phyloP scores from a whole-genome alignment of 345 rosid species.

The Acer yangbiense region DNA sequence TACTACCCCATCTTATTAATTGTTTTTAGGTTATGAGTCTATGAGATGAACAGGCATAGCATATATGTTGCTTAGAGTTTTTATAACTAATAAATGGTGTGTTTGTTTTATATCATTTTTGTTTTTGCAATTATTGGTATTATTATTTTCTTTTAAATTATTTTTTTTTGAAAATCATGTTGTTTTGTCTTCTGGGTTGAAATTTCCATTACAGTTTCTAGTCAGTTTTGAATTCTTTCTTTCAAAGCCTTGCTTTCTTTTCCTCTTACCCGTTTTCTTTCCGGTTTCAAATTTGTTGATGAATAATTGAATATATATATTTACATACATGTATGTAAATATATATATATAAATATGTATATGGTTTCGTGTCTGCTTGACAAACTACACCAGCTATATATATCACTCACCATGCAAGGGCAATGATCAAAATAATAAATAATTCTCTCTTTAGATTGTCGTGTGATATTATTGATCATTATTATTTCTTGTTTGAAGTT shows the following conservation, averaged over 20 bases:
- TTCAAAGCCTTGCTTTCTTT: slow-evolving; percentile 28
- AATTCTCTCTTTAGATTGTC: not conserved
- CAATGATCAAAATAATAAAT: not conserved
- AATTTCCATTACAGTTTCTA: slow-evolving; percentile 21
- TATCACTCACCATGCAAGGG: slow-evolving; percentile 26
- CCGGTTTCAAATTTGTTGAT: slow-evolving; percentile 32
- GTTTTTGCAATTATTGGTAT: too few relatives aligned
- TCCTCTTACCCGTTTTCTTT: slow-evolving; percentile 32
- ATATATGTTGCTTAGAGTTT: not conserved
- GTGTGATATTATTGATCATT: not conserved
- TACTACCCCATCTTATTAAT: too few relatives aligned
- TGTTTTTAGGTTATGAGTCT: too few relatives aligned
- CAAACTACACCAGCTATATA: slow-evolving; percentile 21
- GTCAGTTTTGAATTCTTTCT: slow-evolving; percentile 23
- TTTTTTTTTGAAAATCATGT: not conserved
- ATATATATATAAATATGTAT: not conserved
- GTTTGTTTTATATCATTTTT: too few relatives aligned
- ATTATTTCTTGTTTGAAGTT: not conserved
- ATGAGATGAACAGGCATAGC: too few relatives aligned
- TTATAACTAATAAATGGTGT: not conserved
- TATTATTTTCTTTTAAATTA: too few relatives aligned
- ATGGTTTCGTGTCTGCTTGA: slow-evolving; percentile 27
- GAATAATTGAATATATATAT: too few relatives aligned
- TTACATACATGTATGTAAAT: too few relatives aligned
- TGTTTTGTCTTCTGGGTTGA: slow-evolving; percentile 20